These are phyloP conservation scores for Neurospora sp. DNA, from an alignment of 495 filamentous ascomycete genomes.

Conservation along the genomic window DNA sequence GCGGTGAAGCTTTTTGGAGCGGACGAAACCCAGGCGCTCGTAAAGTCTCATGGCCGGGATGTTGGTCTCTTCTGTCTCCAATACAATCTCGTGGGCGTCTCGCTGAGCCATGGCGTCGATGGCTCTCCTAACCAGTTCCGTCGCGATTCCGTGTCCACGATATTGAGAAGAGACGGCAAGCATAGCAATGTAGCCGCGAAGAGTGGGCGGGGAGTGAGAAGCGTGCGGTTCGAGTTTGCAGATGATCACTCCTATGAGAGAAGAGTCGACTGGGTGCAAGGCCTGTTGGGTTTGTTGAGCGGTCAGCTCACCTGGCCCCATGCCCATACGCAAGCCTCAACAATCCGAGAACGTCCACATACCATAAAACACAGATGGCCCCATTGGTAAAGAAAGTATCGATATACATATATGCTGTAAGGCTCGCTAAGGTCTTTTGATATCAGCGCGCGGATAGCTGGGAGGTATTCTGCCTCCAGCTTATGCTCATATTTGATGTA, in stretches of 20 bases:
- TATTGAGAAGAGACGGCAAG: constrained; percentile 72
- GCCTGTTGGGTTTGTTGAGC: constrained; percentile 39
- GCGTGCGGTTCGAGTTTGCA: constrained; percentile 88
- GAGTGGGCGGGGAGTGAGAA: constrained; percentile 54
- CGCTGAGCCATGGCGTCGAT: constrained; percentile 83
- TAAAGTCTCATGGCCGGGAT: constrained; percentile 87
- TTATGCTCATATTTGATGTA: constrained; percentile 77
- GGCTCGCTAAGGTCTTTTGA: constrained; percentile 96
- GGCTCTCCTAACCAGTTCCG: constrained; percentile 75
- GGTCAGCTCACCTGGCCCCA: constrained; percentile 3
- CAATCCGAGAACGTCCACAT: constrained; percentile 4
- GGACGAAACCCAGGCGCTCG: constrained; percentile 83
- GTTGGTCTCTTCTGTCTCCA: constrained; percentile 96
- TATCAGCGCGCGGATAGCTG: constrained; percentile 84
- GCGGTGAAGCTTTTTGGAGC: constrained; percentile 86
- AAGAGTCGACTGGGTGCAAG: constrained; percentile 45
- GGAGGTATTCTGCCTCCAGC: constrained; percentile 72
- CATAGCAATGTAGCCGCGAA: constrained; percentile 98
- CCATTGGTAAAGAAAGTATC: constrained; percentile 99
- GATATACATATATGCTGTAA: constrained; percentile 99
- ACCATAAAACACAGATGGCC: constrained; percentile 91
- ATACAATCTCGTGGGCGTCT: constrained; percentile 85
- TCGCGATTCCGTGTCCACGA: constrained; percentile 83
- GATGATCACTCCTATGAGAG: constrained; percentile 79
- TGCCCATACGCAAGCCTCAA: neutral